Evolutionary conservation across 106 monocot species (phyloP).

Genomic region (Hemerocallis citrina): DNA sequence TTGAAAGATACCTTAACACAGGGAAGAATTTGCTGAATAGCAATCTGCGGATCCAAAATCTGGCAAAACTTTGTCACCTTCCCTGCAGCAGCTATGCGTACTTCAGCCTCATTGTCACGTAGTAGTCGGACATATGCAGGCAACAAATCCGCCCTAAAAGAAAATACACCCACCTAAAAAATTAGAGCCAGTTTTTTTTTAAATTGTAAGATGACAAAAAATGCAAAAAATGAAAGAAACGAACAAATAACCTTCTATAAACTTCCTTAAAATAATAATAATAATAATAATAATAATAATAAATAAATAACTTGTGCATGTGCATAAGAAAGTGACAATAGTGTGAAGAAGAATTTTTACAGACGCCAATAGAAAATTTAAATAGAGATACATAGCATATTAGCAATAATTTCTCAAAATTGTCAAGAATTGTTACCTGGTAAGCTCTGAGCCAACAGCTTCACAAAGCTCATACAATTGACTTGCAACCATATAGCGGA

Average conservation of each 20-base stretch:
- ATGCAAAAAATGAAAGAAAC: background rate
- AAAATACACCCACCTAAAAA: background rate
- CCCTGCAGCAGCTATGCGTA: constrained; percentile 88
- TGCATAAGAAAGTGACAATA: background rate
- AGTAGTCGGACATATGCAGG: constrained; percentile 93
- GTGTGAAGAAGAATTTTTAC: background rate
- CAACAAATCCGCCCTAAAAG: constrained; percentile 57
- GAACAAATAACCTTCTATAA: too few relatives aligned
- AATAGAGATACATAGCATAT: background rate
- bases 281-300: too few relatives aligned
- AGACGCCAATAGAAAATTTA: background rate
- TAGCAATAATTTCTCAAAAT: background rate
- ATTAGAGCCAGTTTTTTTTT: background rate
- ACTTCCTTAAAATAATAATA: too few relatives aligned
- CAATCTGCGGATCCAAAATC: constrained; percentile 70
- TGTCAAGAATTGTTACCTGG: constrained; percentile 30
- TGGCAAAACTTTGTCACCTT: constrained; percentile 93
- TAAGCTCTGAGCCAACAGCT: constrained; percentile 84
- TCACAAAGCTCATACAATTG: constrained; percentile 97
- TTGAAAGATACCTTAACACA: constrained; percentile 65
- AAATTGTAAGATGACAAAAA: background rate
- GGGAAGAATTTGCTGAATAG: constrained; percentile 88
- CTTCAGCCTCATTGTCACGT: constrained; percentile 95
- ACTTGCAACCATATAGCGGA: constrained; percentile 97
- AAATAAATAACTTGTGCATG: too few relatives aligned